Base-by-base conservation (phyloP, 768 basidiomycete species). In the Macrolepiota albuminosa region DNA sequence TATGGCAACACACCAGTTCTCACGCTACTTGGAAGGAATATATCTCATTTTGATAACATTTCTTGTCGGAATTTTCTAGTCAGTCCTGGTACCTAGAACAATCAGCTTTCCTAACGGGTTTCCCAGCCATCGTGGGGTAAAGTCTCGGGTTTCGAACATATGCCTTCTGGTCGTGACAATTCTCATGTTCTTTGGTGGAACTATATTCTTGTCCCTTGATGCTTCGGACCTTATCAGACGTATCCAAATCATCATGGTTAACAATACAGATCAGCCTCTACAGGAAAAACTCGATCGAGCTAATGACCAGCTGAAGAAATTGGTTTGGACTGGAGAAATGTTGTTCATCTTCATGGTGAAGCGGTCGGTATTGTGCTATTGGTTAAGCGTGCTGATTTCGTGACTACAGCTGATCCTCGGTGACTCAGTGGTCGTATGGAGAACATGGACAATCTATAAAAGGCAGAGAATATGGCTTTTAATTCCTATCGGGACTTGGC, bases 361-460 rank as follows among this genome's bases (percentile, higher is more conserved):
- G 29, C 29, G 1, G 3, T 36, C 29, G 6, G 2, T 2, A 8
- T 9, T 31, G 4, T 16, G 4, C 18, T 1, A 26, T 37, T 37
- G 10, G n/a, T 21, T 43, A 6, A 39, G 10, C 16, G 14, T 16
- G 6, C 36, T 54, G 10, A 37, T 42, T 1, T 39, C 7, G 14
- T 31, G 7, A 9, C 47, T 10, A 21, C 33, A 72, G 70, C 51
- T 72, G 16, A 67, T 69, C 40, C 64, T 70, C 3, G 70, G 71
- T 18, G 71, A 72, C 51, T 66, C 65, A 6, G 68, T 71, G n/a
- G 71, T 72, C 16, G 60, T 72, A 31, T 72, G 71, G 71, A 63
- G 71, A 56, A 70, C 70, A 16, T 70, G 67, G 68, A 62, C 61
- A 3, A 53, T 72, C 3, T 72, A 63, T 53, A 39, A 56, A 42